phyloP scores from a whole-genome alignment of 2,329 filamentous ascomycete genomes.

The Triangularia verruculosa region DNA sequence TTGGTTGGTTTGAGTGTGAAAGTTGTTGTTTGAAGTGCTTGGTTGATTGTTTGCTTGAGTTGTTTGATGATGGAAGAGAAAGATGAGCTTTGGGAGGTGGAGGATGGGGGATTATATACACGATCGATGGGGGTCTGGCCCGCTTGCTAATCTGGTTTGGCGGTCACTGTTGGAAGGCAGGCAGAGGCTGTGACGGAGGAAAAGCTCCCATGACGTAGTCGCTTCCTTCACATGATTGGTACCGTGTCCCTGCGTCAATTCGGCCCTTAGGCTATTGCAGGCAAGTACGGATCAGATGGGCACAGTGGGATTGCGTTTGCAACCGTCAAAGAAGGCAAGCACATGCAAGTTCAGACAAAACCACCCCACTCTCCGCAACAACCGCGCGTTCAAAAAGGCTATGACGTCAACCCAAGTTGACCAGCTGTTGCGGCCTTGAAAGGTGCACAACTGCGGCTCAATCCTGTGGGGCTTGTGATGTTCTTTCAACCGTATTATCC shows the following conservation, averaged over 20 bases:
- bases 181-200: not conserved
- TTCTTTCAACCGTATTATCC: not conserved
- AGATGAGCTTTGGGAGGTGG: slow-evolving; percentile 3
- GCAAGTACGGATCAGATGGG: slow-evolving; percentile 1
- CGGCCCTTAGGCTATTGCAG: not conserved
- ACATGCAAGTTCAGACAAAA: not conserved
- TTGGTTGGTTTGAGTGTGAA: slow-evolving; percentile 19
- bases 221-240: not conserved
- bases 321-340: slow-evolving; percentile 2
- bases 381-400: not conserved
- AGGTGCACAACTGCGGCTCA: not conserved
- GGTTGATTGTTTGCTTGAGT: not conserved
- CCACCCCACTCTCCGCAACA: not conserved
- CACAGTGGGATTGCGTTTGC: not conserved
- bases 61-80: slow-evolving; percentile 21
- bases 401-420: slow-evolving; percentile 3
- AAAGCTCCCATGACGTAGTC: slow-evolving; percentile 1
- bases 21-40: slow-evolving; percentile 9
- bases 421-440: not conserved
- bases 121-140: slow-evolving; percentile 4
- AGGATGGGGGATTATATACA: slow-evolving; percentile 24
- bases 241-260: not conserved
- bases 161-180: not conserved
- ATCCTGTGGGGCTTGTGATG: not conserved
- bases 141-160: not conserved